Evolutionary conservation across 2,329 filamentous ascomycete genomes (phyloP).

Genomic region (Harringtonia aguacate): DNA sequence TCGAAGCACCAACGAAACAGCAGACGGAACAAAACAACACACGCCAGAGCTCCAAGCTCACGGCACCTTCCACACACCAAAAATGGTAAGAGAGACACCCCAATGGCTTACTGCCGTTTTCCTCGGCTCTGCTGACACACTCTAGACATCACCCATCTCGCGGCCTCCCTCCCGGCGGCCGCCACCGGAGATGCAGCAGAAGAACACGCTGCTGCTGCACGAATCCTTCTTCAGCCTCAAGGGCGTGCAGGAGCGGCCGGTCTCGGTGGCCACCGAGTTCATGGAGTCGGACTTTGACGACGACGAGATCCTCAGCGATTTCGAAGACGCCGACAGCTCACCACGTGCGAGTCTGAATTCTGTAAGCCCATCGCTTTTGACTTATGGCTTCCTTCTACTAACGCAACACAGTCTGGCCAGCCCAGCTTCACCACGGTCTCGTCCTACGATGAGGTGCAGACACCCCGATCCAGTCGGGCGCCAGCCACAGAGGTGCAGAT

Average conservation of each 20-base stretch:
- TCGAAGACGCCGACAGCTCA: constrained; percentile 51
- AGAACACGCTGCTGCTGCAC: constrained; percentile 26
- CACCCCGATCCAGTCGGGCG: constrained; percentile 57
- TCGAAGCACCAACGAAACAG: neutral
- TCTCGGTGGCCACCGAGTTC: constrained; percentile 66
- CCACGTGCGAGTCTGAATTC: constrained; percentile 60
- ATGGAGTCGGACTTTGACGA: constrained; percentile 69
- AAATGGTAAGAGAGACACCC: constrained; percentile 4
- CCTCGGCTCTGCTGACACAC: constrained; percentile 2
- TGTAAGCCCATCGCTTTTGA: constrained; percentile 35
- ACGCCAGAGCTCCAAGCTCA: neutral
- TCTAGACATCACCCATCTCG: constrained; percentile 10
- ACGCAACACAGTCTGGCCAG: constrained; percentile 46
- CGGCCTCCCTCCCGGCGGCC: constrained; percentile 18
- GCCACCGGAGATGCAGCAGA: constrained; percentile 42
- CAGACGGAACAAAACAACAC: neutral
- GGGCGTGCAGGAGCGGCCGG: constrained; percentile 42
- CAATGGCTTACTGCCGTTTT: neutral
- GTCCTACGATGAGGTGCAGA: constrained; percentile 73
- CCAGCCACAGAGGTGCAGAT: constrained; percentile 48
- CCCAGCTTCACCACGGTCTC: constrained; percentile 79
- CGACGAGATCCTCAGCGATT: constrained; percentile 45
- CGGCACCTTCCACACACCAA: neutral
- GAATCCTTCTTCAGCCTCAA: constrained; percentile 53
- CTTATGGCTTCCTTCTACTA: neutral